Evolutionary conservation across 257 asterid species (phyloP).

Genomic region (Echium plantagineum): DNA sequence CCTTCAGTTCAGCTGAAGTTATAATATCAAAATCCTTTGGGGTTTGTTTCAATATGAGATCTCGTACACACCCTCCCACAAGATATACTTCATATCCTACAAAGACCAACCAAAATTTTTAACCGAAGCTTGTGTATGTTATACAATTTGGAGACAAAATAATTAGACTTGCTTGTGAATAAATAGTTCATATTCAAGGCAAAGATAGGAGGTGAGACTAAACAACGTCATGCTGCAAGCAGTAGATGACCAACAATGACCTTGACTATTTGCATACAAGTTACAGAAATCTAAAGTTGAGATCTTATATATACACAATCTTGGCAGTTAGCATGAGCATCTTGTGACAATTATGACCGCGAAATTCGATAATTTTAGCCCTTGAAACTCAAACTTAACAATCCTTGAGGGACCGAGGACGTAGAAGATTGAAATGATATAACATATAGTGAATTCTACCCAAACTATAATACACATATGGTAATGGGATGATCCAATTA

Average conservation of each 20-base stretch:
- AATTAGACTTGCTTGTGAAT: background rate
- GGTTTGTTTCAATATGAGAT: conserved; percentile 49
- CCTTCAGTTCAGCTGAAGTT: conserved; percentile 74
- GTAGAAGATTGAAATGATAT: background rate
- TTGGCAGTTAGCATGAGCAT: too few species aligned
- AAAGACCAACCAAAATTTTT: conserved; percentile 1
- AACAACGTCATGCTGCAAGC: background rate
- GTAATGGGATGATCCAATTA: background rate
- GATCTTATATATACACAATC: too few species aligned
- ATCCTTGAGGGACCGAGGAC: background rate
- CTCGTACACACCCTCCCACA: conserved; percentile 90
- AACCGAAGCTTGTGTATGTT: background rate
- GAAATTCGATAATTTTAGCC: too few species aligned
- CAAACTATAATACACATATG: background rate
- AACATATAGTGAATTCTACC: background rate
- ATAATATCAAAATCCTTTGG: conserved; percentile 81
- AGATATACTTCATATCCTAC: conserved; percentile 83
- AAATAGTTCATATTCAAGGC: background rate
- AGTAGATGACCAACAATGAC: background rate
- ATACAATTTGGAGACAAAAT: background rate
- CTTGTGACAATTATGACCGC: too few species aligned
- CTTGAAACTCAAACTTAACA: too few species aligned
- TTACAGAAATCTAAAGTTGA: too few species aligned
- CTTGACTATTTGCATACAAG: too few species aligned
- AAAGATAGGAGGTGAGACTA: background rate